These are phyloP conservation scores for Carpinus viminea DNA, from an alignment of 306 rosid genomes.

Conservation along the genomic window DNA sequence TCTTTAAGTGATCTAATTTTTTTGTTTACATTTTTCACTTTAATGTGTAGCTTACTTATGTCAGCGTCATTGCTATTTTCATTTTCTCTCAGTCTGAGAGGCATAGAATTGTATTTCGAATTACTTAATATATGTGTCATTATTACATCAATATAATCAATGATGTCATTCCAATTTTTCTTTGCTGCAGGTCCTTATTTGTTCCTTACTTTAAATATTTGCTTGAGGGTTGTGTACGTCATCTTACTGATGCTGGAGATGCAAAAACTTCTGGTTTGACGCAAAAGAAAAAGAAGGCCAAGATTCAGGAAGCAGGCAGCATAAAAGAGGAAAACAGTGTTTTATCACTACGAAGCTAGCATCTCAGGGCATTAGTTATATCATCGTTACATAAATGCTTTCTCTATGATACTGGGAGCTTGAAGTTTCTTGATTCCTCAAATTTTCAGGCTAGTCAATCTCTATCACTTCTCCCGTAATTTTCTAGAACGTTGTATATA, in stretches of 20 bases:
- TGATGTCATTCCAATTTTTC: constrained; percentile 8
- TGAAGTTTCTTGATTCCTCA: constrained; percentile 75
- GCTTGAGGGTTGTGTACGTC: constrained; percentile 66
- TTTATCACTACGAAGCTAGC: constrained; percentile 59
- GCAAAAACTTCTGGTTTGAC: constrained; percentile 36
- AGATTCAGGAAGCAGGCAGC: constrained; percentile 42
- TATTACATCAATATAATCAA: neutral
- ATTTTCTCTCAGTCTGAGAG: neutral
- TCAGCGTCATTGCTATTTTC: neutral
- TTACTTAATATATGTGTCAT: neutral
- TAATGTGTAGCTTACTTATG: neutral
- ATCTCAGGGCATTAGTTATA: constrained; percentile 70
- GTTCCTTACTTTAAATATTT: constrained; percentile 92
- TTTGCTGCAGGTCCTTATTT: constrained; percentile 73
- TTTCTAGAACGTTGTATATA: neutral
- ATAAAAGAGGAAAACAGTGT: constrained; percentile 37
- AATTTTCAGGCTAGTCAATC: constrained; percentile 71
- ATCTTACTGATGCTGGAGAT: constrained; percentile 61
- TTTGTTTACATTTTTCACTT: neutral
- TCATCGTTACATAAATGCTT: constrained; percentile 84
- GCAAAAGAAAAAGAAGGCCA: constrained; percentile 82
- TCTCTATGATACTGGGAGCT: constrained; percentile 81
- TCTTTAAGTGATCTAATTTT: too few species aligned
- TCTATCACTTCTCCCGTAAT: constrained; percentile 3
- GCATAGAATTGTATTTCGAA: neutral